Base-by-base conservation (phyloP, 495 filamentous ascomycete genomes). In the Lasiosphaeria hispida region DNA sequence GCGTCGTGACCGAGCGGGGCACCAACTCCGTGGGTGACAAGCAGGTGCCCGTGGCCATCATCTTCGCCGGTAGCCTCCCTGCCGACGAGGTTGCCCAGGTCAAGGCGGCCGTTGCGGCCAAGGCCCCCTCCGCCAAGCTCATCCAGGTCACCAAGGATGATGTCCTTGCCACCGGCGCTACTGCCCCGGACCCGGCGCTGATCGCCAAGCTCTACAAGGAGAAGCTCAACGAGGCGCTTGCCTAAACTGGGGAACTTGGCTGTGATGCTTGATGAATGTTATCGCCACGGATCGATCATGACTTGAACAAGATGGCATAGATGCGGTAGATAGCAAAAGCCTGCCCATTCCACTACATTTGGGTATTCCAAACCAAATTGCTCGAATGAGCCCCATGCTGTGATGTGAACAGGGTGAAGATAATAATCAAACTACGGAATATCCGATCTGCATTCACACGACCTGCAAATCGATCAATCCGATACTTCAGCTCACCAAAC, bases 31-130 rank as follows among this genome's bases (percentile, higher is more conserved):
- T 2, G 5, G 38, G 34, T 9, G 39, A 50, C 41, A 55, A 54
- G 55, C 44, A 61, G 53, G 49, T 59, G 53, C 69, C 69, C 11
- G 23, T 23, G 38, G 67, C 60, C 36, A 41, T 71, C 50, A 61
- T 71, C 56, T 63, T 71, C 36, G 69, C 67, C 53, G 69, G 60
- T 33, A 59, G 62, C 33, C 30, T 69, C 18, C 38, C 60, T 5
- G 62, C 61, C 9, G 61, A 61, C n/a, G 60, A 69, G 39, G 43
- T 60, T 0, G 48, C 36, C 10, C 42, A 44, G 8, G 34, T 71
- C 39, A 60, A 11, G 10, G 59, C 53, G 19, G 64, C 61, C 2
- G 55, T 69, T 10, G 23, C 48, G 48, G 38, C 44, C 34, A 39
- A 36, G 5, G 64, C 56, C 7, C 48, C 57, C 0, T 50, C 34